Evolutionary conservation across 2,329 filamentous ascomycete species (phyloP).

Genomic region (Colletotrichum zoysiae): DNA sequence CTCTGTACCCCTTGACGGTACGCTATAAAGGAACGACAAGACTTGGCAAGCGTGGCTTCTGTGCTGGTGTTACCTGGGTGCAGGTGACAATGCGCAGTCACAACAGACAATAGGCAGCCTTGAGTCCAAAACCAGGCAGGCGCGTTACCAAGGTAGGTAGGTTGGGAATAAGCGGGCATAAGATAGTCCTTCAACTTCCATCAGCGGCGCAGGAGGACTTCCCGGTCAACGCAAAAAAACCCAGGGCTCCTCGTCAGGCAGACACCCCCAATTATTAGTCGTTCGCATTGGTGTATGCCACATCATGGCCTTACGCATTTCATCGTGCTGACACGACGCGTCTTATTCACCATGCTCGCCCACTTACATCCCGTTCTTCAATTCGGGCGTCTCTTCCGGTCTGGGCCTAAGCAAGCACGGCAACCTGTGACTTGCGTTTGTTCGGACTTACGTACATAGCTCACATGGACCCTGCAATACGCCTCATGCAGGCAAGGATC

Average conservation of each 20-base stretch:
- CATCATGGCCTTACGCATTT: neutral
- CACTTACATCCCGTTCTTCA: no score
- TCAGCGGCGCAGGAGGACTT: neutral
- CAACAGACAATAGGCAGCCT: neutral
- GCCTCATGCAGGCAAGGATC: neutral
- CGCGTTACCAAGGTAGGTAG: no score
- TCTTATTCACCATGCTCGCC: neutral
- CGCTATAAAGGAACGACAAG: neutral
- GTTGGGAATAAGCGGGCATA: neutral
- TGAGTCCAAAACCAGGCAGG: neutral
- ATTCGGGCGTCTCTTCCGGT: neutral
- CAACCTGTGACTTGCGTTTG: neutral
- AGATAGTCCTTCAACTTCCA: neutral
- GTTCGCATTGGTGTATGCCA: neutral
- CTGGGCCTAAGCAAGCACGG: neutral
- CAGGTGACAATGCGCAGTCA: neutral
- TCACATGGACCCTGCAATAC: neutral
- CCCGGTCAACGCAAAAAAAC: neutral
- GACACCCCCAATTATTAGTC: neutral
- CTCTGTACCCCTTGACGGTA: neutral
- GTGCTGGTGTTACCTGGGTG: neutral
- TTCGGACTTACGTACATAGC: neutral
- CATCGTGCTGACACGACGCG: neutral
- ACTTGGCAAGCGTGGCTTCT: neutral
- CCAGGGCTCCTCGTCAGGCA: neutral